These are phyloP conservation scores for Kalanchoe fedtschenkoi DNA, from an alignment of 164 flowering plant genomes.

Conservation along the genomic window DNA sequence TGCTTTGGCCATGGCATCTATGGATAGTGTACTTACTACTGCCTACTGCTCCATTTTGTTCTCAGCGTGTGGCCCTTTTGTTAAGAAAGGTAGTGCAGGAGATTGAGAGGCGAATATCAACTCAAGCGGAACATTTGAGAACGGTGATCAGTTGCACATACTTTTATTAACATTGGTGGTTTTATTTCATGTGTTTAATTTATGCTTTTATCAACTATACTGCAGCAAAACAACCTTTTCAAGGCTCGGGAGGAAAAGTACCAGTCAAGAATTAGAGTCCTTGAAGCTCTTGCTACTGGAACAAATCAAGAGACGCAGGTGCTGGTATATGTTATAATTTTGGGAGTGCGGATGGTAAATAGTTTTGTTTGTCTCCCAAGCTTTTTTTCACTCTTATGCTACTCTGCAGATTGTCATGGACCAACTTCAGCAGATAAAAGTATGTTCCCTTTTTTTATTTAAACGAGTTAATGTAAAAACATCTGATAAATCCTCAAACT, in stretches of 20 bases:
- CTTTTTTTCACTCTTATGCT: not conserved
- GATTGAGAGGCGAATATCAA: conserved; percentile 82
- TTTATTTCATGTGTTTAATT: not conserved
- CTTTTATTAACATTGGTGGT: not conserved
- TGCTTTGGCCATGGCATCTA: no score
- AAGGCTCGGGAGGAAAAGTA: conserved; percentile 88
- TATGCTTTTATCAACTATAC: conserved; percentile 8
- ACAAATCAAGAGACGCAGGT: conserved; percentile 74
- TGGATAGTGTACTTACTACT: not conserved
- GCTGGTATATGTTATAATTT: conserved; percentile 3
- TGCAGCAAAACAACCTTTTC: conserved; percentile 75
- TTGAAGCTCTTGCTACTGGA: conserved; percentile 81
- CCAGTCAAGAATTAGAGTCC: conserved; percentile 61
- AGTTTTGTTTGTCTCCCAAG: not conserved
- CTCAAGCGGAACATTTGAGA: conserved; percentile 67
- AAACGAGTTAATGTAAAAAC: no score
- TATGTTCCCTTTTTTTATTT: conserved; percentile 8
- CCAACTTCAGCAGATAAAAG: conserved; percentile 64
- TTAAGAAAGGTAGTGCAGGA: conserved; percentile 78
- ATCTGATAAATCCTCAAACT: no score
- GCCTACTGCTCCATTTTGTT: conserved; percentile 8
- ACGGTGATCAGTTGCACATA: conserved; percentile 32
- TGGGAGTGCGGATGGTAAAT: no score
- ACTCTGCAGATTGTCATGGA: conserved; percentile 40
- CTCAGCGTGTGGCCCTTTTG: conserved; percentile 70